Evolutionary conservation across 176 grass and related monocot genomes (phyloP).

Genomic region (Panicum miliaceum): DNA sequence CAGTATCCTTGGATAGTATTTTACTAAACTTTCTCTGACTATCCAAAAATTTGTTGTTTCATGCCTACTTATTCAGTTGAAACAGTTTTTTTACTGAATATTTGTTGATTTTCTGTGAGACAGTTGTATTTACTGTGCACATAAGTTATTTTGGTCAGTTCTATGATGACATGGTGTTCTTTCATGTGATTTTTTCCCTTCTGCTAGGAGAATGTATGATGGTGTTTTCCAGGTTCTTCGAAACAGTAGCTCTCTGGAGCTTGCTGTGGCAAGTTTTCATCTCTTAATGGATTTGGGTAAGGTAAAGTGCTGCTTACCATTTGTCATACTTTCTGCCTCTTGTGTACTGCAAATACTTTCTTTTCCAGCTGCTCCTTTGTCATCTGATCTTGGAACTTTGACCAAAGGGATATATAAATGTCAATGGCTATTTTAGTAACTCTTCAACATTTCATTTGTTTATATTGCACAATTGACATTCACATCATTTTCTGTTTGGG

Average conservation of each 20-base stretch:
- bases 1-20: background rate
- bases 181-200: conserved; percentile 35
- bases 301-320: conserved; percentile 47
- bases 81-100: conserved; percentile 3
- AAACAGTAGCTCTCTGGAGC: conserved; percentile 72
- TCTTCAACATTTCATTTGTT: conserved; percentile 4
- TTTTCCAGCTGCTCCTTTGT: conserved; percentile 6
- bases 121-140: background rate
- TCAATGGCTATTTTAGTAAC: background rate
- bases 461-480: conserved; percentile 7
- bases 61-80: background rate
- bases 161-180: background rate
- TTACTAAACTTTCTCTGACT: background rate
- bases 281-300: conserved; percentile 76
- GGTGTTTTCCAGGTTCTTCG: conserved; percentile 72
- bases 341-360: conserved; percentile 11
- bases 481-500: conserved; percentile 5
- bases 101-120: conserved; percentile 8
- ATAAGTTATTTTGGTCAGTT: conserved; percentile 18
- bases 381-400: background rate
- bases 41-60: background rate
- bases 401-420: conserved; percentile 21
- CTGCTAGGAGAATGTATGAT: conserved; percentile 71
- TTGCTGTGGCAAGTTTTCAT: conserved; percentile 72
- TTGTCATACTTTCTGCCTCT: conserved; percentile 18